Evolutionary conservation across 495 filamentous ascomycete species (phyloP), one percentile per base, ranked within the genome.

Genomic region (Xylaria cubensis): DNA sequence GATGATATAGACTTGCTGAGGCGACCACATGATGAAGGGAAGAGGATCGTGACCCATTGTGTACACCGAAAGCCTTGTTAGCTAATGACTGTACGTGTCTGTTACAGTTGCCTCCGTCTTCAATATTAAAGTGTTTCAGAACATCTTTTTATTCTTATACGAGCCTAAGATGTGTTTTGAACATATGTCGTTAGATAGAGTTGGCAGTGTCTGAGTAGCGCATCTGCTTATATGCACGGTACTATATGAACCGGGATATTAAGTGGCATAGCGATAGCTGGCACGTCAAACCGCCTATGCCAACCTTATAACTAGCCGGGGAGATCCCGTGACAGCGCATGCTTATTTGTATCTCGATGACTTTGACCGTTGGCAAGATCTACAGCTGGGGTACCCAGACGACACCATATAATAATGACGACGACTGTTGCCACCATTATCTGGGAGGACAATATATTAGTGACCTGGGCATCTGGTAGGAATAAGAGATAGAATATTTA

Each of bases 311-410:
- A n/a, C n/a, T n/a, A 55, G 21, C 24, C 24, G 10, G 51, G 53
- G 10, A 32, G 53, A 32, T 56, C 53, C 26, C 24, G 26, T 56
- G 53, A 56, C 53, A 56, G 53, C 58, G 53, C 58, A 61, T 19
- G 58, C 17, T 6, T 7, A 61, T 21, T n/a, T 36, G 2, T 42
- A 39, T 13, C 10, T 39, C 58, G 58, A 41, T 61, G 17, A 34
- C 55, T 34, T 58, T 12, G 55, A 13, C 12, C 17, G 19, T n/a
- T 61, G 32, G 58, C 32, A 61, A 36, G 58, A 39, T 61, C 58
- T 61, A 61, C 58, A 41, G 32, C 58, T 19, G 58, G 58, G 32
- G 19, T 61, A 39, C 19, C 29, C 1, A 36, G 4, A 36, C 55
- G 15, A 19, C 53, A 15, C 53, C 26, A 29, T 29, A 29, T 29